Percentiles rank a stretch among this genome's conserved stretches.
phyloP scores from a whole-genome alignment of 176 grass and related monocot genomes.

The Musa beccarii region DNA sequence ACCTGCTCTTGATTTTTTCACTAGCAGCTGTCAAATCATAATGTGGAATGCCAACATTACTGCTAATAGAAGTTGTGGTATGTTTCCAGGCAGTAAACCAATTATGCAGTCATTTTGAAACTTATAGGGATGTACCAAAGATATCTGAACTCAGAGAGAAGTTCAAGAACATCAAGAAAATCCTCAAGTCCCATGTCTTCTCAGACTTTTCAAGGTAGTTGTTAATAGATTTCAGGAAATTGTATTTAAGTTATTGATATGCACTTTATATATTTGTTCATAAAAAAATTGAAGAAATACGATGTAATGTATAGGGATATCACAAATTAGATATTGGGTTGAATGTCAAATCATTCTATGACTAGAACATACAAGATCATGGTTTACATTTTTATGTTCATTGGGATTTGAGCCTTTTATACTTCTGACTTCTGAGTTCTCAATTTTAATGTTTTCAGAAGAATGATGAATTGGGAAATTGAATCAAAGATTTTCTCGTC shows the following conservation, averaged over 20 bases:
- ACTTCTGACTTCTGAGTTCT: not conserved
- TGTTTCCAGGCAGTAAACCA: slow-evolving; percentile 86
- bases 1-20: no score
- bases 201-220: slow-evolving; percentile 92
- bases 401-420: no score
- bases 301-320: no score
- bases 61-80: not conserved
- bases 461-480: no score
- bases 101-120: slow-evolving; percentile 96
- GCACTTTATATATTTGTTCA: not conserved
- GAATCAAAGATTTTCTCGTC: not conserved
- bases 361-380: not conserved
- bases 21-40: no score
- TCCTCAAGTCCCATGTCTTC: slow-evolving; percentile 96
- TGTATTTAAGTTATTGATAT: not conserved
- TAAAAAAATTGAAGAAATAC: not conserved
- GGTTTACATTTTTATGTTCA: no score
- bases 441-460: not conserved
- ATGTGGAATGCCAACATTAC: not conserved
- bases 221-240: slow-evolving; percentile 15
- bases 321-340: no score
- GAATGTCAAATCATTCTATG: no score
- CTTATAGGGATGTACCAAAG: slow-evolving; percentile 93
- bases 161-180: slow-evolving; percentile 99
- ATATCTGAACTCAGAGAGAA: slow-evolving; percentile 97